Percentiles rank a stretch among this genome's conserved stretches.
Conservation (phyloP, 2,329 filamentous ascomycete species). For the Colletotrichum paranaense region DNA sequence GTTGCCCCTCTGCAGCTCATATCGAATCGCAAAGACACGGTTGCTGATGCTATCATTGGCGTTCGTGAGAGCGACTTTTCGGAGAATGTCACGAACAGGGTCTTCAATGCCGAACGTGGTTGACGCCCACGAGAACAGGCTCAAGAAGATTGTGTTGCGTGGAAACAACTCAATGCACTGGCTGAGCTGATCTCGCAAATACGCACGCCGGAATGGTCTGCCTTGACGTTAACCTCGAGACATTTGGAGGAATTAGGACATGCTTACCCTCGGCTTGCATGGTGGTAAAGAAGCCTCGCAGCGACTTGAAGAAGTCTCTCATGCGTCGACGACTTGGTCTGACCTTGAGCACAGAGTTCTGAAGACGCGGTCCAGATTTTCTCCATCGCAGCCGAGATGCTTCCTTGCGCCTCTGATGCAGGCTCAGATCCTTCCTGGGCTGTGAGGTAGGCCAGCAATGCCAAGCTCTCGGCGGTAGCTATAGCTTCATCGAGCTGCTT, state of each 20-base stretch:
- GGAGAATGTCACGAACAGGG: conserved; percentile 76
- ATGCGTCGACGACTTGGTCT: conserved; percentile 50
- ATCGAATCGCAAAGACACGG: conserved; percentile 62
- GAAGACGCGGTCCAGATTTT: conserved; percentile 54
- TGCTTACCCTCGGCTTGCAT: conserved; percentile 68
- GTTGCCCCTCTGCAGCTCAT: conserved; percentile 61
- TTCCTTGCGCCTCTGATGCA: conserved; percentile 61
- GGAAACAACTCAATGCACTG: conserved; percentile 75
- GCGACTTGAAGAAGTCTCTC: conserved; percentile 78
- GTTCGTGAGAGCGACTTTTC: conserved; percentile 58
- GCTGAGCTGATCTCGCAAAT: conserved; percentile 71
- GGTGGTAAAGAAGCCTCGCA: conserved; percentile 73
- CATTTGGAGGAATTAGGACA: neutral
- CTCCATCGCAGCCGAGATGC: conserved; percentile 62
- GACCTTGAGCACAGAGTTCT: conserved; percentile 53
- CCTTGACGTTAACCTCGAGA: conserved; percentile 34
- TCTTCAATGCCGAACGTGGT: conserved; percentile 79
- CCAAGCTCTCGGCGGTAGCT: conserved; percentile 69
- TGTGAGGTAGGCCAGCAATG: conserved; percentile 76
- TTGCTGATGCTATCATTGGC: conserved; percentile 54
- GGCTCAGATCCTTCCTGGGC: conserved; percentile 54
- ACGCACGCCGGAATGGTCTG: conserved; percentile 74
- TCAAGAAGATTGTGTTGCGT: conserved; percentile 79
- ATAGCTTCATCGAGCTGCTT: conserved; percentile 60
- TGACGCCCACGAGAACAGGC: conserved; percentile 80